phyloP scores from a whole-genome alignment of 345 rosid species.

The Corymbia maculata region DNA sequence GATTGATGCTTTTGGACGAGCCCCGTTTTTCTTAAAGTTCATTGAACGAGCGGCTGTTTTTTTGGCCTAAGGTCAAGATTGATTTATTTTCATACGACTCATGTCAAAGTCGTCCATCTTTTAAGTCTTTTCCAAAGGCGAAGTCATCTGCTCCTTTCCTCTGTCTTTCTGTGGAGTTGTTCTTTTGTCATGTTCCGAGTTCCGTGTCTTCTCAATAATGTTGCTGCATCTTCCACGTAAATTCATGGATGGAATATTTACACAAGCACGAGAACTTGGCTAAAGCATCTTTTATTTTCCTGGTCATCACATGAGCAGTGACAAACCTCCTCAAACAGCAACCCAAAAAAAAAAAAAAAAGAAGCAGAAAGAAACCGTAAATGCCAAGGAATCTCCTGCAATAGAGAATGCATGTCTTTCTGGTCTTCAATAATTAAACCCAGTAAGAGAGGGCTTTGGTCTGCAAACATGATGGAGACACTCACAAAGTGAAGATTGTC shows the following conservation, averaged over 20 bases:
- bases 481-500: constrained; percentile 4
- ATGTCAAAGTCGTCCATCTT: neutral
- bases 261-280: neutral
- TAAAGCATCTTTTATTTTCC: constrained; percentile 3
- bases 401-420: neutral
- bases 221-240: neutral
- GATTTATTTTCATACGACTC: neutral
- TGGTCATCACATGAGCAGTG: neutral
- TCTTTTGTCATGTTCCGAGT: neutral
- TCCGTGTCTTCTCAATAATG: neutral
- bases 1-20: neutral
- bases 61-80: neutral
- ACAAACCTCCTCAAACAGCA: neutral
- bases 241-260: neutral
- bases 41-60: neutral
- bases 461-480: neutral
- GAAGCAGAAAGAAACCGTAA: constrained; percentile 32
- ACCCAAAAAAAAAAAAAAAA: too few relatives aligned
- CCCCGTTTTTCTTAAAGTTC: neutral
- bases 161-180: neutral
- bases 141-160: neutral
- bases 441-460: constrained; percentile 8
- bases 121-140: neutral
- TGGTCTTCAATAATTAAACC: neutral
- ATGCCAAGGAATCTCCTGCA: constrained; percentile 11